phyloP scores from a whole-genome alignment of 2,329 filamentous ascomycete genomes.

The Rutstroemia sp. region DNA sequence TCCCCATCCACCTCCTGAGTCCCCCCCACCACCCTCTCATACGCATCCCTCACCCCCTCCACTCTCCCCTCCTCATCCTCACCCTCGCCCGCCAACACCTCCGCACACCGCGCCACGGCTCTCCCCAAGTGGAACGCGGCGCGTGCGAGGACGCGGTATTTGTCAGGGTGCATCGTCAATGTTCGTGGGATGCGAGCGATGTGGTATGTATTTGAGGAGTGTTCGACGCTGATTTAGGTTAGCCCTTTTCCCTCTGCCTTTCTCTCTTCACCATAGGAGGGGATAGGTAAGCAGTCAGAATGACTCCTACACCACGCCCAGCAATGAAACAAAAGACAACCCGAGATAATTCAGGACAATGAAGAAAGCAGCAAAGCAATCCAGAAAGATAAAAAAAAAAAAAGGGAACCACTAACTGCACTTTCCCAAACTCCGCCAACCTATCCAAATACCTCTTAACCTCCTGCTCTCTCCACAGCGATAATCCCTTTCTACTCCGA shows the following conservation, averaged over 20 bases:
- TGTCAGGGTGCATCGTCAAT: constrained; percentile 23
- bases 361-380: too few relatives aligned
- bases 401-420: neutral
- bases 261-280: too few relatives aligned
- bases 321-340: too few relatives aligned
- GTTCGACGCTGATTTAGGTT: neutral
- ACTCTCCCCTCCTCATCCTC: neutral
- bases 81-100: neutral
- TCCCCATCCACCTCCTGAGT: neutral
- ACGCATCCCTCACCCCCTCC: neutral
- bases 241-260: constrained; percentile 3
- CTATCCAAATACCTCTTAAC: neutral
- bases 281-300: too few relatives aligned
- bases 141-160: constrained; percentile 14
- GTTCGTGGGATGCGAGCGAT: constrained; percentile 11
- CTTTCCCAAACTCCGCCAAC: neutral
- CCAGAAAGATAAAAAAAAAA: neutral
- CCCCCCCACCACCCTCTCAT: neutral
- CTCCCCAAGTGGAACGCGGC: constrained; percentile 21
- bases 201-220: constrained; percentile 18
- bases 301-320: too few relatives aligned
- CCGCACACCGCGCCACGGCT: constrained; percentile 9
- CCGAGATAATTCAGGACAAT: too few relatives aligned
- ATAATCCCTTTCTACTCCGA: neutral
- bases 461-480: neutral